Percentiles rank a stretch among this genome's conserved stretches.
Evolutionary conservation across 2,329 filamentous ascomycete species (phyloP).

Genomic region (Fusarium sp.): DNA sequence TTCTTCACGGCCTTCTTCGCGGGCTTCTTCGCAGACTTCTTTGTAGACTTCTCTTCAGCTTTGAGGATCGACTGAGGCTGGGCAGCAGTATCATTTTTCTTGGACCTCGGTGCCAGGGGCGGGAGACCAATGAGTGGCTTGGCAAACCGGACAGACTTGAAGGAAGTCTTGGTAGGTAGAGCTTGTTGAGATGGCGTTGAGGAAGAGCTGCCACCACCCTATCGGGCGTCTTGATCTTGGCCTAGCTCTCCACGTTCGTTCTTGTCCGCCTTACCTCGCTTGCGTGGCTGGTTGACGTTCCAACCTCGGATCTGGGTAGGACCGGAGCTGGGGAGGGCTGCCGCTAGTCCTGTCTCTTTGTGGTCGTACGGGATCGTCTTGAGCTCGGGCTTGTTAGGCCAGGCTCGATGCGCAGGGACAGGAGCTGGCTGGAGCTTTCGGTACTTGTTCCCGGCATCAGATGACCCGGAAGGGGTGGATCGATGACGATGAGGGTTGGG

Average conservation of each 20-base stretch:
- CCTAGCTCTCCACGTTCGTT: slow-evolving; percentile 48
- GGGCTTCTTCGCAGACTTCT: background rate
- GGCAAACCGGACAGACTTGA: slow-evolving; percentile 42
- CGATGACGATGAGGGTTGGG: slow-evolving; percentile 51
- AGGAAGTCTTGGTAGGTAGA: slow-evolving; percentile 22
- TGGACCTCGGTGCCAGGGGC: slow-evolving; percentile 23
- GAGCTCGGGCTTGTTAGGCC: slow-evolving; percentile 63
- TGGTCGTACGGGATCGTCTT: slow-evolving; percentile 70
- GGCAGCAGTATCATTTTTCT: background rate
- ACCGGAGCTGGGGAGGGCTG: slow-evolving; percentile 66
- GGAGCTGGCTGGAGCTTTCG: slow-evolving; percentile 71
- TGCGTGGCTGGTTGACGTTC: slow-evolving; percentile 60
- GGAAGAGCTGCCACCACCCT: slow-evolving; percentile 48
- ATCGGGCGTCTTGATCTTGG: slow-evolving; percentile 54
- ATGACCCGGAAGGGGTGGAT: slow-evolving; percentile 53
- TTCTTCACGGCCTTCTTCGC: background rate
- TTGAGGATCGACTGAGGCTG: background rate
- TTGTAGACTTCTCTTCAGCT: background rate
- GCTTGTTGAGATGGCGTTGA: slow-evolving; percentile 33
- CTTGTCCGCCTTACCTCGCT: slow-evolving; percentile 51
- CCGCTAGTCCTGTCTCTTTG: slow-evolving; percentile 67
- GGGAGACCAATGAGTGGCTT: slow-evolving; percentile 36
- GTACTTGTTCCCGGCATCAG: slow-evolving; percentile 60
- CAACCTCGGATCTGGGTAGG: slow-evolving; percentile 69
- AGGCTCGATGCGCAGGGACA: slow-evolving; percentile 63